Evolutionary conservation across 306 rosid genomes (phyloP), one percentile per base, ranked within the genome.

Genomic region (Rosa rugosa): DNA sequence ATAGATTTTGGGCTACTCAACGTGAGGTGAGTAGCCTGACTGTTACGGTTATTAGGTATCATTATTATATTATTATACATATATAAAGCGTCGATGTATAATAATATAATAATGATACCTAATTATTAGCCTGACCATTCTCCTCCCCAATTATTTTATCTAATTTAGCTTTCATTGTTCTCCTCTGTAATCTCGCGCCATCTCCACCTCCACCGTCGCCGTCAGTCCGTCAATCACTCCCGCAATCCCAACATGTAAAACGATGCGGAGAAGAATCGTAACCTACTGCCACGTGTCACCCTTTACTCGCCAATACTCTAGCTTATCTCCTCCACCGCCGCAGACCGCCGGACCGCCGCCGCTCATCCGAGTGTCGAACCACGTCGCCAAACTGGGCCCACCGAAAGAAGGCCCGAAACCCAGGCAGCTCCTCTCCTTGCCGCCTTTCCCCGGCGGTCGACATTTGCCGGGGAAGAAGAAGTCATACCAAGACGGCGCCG

Each of bases 401-500:
- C 97, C 91, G 23, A 92, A 91, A 78, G 88, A 84, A 23, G 90
- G 89, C 75, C 98, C 97, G 1, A 95, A 92, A 82, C 93, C 99
- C 7, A 86, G 97, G 73, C 99, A 95, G 80, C 84, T 91, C 9
- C 85, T 95, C 5, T 91, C 94, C 1, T 44, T 95, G 90, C 98
- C 98, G 40, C 90, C 94, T 41, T 95, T 95, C 75, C 95, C 99
- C 42, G 75, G 98, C 50, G 77, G 78, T 56, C 83, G 81, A 76
- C 88, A 86, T 49, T 76, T 88, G 82, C 97, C 94, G 18, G 89
- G 84, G 23, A 94, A 80, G 88, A 85, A 75, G 80, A 85, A 75
- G 81, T 77, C 87, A 4, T 34, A 74, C 76, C 46, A 34, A 1
- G n/a, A 57, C 53, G 69, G 11, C 75, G 67, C 62, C 68, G 71